Base-by-base conservation (phyloP, 768 basidiomycete species). In the Tricholoma matsutake region DNA sequence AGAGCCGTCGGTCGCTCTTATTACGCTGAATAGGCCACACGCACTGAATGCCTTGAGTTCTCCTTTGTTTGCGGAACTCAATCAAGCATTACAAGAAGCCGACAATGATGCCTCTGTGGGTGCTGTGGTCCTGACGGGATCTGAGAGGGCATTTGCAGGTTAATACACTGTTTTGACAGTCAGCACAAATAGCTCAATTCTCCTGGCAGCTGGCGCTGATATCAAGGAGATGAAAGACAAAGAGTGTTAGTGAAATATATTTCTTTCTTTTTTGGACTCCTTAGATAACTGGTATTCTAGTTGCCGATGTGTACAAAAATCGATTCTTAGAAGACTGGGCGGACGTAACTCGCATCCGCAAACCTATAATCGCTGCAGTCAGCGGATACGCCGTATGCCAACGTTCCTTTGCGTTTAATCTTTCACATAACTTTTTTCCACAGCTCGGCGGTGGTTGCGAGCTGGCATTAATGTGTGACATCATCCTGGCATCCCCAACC, bases 141-240 rank as follows among this genome's bases (percentile, higher is more conserved):
- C 90, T 28, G 92, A 92, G 63, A 89, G 82, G 73, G 96, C 94
- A 3, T 99, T 99, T 72, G 96, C 96, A 61, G 94, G 94, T 89
- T 67, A 61, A 88, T 76, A 14, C 51, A n/a, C n/a, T 13, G 22
- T 7, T 32, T 28, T 58, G 11, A 59, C 52, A 14, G 9, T 20
- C 54, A 43, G 2, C 7, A 43, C 16, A 54, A 20, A 31, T 28
- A 20, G 22, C 16, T 58, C 32, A 54, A 54, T 11, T 59, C 22
- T 61, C 20, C 49, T 35, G 34, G 2, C 65, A 94, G 95, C 95
- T 67, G 95, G 96, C 2, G 96, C 96, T 20, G 96, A 99, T 75
- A 98, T 99, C 76, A 98, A 97, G 78, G 95, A 98, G 76, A 98
- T 98, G 96, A 95, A 94, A 75, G 92, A 96, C 77, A 95, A 95